Percentiles rank a stretch among this genome's conserved stretches.
phyloP scores from a whole-genome alignment of 2,329 filamentous ascomycete genomes.

The Penicillium sp. region DNA sequence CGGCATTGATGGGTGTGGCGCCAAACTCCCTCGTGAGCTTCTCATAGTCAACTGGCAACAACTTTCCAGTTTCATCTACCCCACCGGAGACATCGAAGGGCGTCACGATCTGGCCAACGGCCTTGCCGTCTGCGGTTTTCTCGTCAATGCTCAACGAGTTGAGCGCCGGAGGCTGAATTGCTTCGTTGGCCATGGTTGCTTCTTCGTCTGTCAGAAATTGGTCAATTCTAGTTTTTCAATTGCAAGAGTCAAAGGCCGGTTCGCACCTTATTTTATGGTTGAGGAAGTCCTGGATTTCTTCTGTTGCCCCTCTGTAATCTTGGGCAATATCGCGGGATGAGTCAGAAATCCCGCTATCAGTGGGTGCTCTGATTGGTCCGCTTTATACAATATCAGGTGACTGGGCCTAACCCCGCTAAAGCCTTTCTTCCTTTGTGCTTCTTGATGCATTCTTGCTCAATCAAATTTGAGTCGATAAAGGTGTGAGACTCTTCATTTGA shows the following conservation, averaged over 20 bases:
- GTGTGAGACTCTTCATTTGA: neutral
- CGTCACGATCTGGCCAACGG: slow-evolving; percentile 38
- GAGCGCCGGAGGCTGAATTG: slow-evolving; percentile 39
- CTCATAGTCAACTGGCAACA: slow-evolving; percentile 43
- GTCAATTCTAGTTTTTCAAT: neutral
- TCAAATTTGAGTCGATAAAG: neutral
- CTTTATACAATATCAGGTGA: slow-evolving; percentile 7
- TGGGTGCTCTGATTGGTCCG: slow-evolving; percentile 9
- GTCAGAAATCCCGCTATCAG: slow-evolving; percentile 15
- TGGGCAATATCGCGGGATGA: slow-evolving; percentile 15
- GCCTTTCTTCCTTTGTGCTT: neutral
- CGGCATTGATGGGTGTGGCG: slow-evolving; percentile 53
- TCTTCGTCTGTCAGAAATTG: neutral
- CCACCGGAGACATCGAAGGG: slow-evolving; percentile 45
- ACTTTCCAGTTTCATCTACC: slow-evolving; percentile 41
- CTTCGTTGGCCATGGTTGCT: slow-evolving; percentile 49
- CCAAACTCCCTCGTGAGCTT: slow-evolving; percentile 41
- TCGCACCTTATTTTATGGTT: slow-evolving; percentile 13
- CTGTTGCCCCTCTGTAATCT: slow-evolving; percentile 12
- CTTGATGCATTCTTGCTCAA: neutral
- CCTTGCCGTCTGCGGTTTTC: slow-evolving; percentile 27
- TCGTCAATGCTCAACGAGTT: slow-evolving; percentile 33
- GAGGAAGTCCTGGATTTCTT: slow-evolving; percentile 11
- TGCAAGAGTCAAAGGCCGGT: neutral
- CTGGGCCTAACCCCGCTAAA: slow-evolving; percentile 1